Evolutionary conservation across 148 eudicot genomes (phyloP), one percentile per base, ranked within the genome.

Genomic region (Rhododendron ovatum): DNA sequence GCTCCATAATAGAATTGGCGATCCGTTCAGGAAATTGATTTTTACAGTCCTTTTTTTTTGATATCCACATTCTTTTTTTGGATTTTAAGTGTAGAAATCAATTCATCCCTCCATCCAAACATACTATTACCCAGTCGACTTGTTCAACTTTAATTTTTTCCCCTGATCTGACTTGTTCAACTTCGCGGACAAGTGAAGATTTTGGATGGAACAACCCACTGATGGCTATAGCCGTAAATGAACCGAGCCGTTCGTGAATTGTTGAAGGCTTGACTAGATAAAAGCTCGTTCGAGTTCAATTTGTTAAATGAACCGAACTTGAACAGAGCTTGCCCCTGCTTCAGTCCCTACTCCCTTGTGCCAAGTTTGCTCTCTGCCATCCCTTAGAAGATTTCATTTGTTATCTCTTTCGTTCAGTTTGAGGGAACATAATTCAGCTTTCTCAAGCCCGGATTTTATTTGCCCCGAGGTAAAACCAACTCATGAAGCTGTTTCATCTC

Each of bases 151-250:
- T 47, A 7, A 7, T 47, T 7, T 8, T 47, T 47, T 47, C 6
- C 43, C 43, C 43, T 41, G 43, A 47, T 47, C 11, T 47, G 48
- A 7, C 11, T 45, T 45, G 9, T 45, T 45, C 47, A 7, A 45
- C 47, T 45, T 45, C 47, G 9, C 18, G 41, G 65, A 5, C 14
- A 24, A 13, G 7, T 4, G 20, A 80, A 50, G 43, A 53, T 50
- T 50, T 12, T 57, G 48, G 84, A 82, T 59, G 22, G 84, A 82
- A 82, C 47, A 83, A 67, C 69, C 63, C 76, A 33, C 13, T 28
- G 11, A 47, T 18, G 74, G 79, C 17, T 30, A 30, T 0, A 30
- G 30, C 30, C 0, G 30, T 30, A 30, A 30, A 30, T 30, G 30
- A 30, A 30, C 30, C 0, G 30, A 30, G 30, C 30, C 30, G 30